Percentiles rank a stretch among this genome's conserved stretches.
These are phyloP conservation scores for Chlamydomonas applanata DNA, from an alignment of 139 green algal genomes.

Conservation along the genomic window DNA sequence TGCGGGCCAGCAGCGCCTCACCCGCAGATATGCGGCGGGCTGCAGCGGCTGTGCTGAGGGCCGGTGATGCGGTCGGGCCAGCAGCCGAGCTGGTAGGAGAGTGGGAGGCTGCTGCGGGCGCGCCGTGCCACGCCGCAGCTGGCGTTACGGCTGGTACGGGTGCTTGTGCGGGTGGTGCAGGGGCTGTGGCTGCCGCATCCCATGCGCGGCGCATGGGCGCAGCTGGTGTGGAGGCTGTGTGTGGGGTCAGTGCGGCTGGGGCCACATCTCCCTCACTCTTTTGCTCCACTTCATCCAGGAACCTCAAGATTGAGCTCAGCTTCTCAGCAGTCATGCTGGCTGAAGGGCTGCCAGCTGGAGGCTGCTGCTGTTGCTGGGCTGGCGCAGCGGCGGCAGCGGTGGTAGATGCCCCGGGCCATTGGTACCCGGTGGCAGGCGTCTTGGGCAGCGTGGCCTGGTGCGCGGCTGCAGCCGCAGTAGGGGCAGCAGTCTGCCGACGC, in stretches of 20 bases:
- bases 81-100: not conserved
- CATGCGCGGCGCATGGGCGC: not conserved
- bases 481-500: not conserved
- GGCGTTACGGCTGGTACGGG: not conserved
- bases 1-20: not conserved
- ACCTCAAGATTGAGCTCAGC: slow-evolving; percentile 47
- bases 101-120: not conserved
- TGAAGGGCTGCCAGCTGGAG: not conserved
- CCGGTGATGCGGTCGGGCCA: not conserved
- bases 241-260: not conserved
- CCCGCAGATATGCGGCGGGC: not conserved
- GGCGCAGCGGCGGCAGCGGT: too few relatives aligned
- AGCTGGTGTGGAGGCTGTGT: not conserved
- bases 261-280: slow-evolving; percentile 7
- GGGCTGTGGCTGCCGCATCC: not conserved
- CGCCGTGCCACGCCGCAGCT: not conserved
- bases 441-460: not conserved
- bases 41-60: slow-evolving; percentile 2
- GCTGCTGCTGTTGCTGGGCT: not conserved
- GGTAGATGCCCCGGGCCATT: too few relatives aligned
- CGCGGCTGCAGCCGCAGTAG: not conserved
- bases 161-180: not conserved
- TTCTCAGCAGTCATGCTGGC: slow-evolving; percentile 40
- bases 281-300: slow-evolving; percentile 49
- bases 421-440: too few relatives aligned